phyloP scores from a whole-genome alignment of 23 red algal species.

The Gracilaria domingensis region DNA sequence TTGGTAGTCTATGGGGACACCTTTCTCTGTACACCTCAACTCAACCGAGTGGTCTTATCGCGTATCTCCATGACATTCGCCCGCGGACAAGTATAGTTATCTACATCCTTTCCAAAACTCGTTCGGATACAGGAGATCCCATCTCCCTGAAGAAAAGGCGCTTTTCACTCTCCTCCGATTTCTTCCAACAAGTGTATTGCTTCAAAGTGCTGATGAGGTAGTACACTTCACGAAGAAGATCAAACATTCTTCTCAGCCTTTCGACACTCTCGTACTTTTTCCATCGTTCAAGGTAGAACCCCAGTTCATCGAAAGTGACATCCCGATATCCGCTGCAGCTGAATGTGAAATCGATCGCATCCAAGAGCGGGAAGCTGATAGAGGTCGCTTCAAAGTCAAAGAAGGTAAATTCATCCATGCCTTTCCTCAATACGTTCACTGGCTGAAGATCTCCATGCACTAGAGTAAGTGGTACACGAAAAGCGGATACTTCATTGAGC shows the following conservation, averaged over 20 bases:
- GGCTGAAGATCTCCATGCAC: conserved; percentile 24
- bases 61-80: too few species aligned
- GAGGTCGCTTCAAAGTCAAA: conserved; percentile 38
- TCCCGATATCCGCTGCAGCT: conserved; percentile 8
- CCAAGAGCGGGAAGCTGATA: conserved; percentile 7
- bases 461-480: conserved; percentile 25
- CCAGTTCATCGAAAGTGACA: background rate
- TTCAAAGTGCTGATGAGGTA: conserved; percentile 7
- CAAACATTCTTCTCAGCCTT: background rate
- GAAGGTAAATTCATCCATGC: background rate
- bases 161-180: conserved; percentile 14
- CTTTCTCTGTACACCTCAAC: too few species aligned
- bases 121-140: conserved; percentile 28
- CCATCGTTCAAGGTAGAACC: conserved; percentile 16
- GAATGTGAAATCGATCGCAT: conserved; percentile 17
- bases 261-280: conserved; percentile 18
- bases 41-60: too few species aligned
- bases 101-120: background rate
- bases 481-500: background rate
- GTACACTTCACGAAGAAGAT: conserved; percentile 2
- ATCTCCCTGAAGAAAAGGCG: conserved; percentile 23
- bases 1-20: too few species aligned
- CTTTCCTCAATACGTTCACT: background rate
- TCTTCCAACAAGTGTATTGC: background rate
- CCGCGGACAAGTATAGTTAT: background rate